Percentiles rank a stretch among this genome's conserved stretches.
Conservation (phyloP, 73 alveolate genomes). For the Blepharisma japonicum region DNA sequence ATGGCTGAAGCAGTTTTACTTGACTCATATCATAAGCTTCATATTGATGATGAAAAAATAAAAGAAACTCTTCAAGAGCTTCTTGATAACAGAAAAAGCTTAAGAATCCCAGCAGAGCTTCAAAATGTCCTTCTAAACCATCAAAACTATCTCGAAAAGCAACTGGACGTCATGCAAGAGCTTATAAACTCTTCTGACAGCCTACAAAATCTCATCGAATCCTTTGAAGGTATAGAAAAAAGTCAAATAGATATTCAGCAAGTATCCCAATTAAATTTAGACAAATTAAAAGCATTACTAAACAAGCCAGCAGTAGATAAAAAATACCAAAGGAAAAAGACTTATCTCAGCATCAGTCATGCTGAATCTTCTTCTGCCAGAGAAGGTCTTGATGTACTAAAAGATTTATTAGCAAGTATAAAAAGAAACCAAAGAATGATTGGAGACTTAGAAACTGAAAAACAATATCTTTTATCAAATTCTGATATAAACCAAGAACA, state of each 20-base stretch:
- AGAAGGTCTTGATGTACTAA: conserved; percentile 24
- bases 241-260: conserved; percentile 11
- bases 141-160: conserved; percentile 5
- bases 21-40: too few species aligned
- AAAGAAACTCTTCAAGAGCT: not conserved
- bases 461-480: not conserved
- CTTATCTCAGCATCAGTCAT: conserved; percentile 8
- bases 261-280: not conserved
- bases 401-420: not conserved
- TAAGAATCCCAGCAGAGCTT: not conserved
- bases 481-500: too few species aligned
- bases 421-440: not conserved
- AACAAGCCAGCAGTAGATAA: not conserved
- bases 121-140: not conserved
- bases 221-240: not conserved
- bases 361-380: conserved; percentile 23
- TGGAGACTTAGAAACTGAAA: conserved; percentile 6
- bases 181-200: not conserved
- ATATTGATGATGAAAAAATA: not conserved
- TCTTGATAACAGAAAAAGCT: conserved; percentile 15
- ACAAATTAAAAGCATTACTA: not conserved
- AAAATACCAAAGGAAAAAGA: conserved; percentile 11
- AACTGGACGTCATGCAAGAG: not conserved
- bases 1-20: too few species aligned
- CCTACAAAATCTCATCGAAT: not conserved